Conservation (phyloP, 345 rosid genomes). For the Litchi chinensis region DNA sequence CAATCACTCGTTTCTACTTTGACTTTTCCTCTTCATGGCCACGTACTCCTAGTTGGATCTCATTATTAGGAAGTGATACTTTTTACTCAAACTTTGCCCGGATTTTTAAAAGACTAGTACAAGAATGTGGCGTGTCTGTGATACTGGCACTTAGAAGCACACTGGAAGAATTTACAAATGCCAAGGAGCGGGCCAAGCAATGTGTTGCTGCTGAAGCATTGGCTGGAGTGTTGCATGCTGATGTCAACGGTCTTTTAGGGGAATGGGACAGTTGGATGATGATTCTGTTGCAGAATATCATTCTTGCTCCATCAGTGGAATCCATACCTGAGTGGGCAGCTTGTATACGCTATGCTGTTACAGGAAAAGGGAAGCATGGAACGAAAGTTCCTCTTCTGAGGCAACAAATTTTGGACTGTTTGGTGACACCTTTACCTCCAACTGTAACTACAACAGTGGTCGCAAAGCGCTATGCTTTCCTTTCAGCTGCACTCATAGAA, state of each 20-base stretch:
- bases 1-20: slow-evolving; percentile 91
- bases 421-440: slow-evolving; percentile 78
- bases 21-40: slow-evolving; percentile 99
- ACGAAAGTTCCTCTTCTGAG: slow-evolving; percentile 77
- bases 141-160: slow-evolving; percentile 66
- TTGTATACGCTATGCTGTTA: slow-evolving; percentile 97
- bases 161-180: slow-evolving; percentile 78
- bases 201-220: slow-evolving; percentile 99
- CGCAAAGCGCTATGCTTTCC: slow-evolving; percentile 95
- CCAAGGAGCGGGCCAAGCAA: slow-evolving; percentile 96
- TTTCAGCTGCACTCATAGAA: slow-evolving; percentile 90
- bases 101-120: slow-evolving; percentile 88
- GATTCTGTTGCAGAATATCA: slow-evolving; percentile 75
- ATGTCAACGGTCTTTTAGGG: slow-evolving; percentile 73
- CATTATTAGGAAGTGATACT: slow-evolving; percentile 86
- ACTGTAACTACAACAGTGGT: slow-evolving; percentile 80
- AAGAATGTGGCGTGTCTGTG: slow-evolving; percentile 94
- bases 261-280: slow-evolving; percentile 96
- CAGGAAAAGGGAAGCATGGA: slow-evolving; percentile 96
- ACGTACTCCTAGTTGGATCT: slow-evolving; percentile 97
- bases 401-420: slow-evolving; percentile 77
- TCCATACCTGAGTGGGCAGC: slow-evolving; percentile 98
- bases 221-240: slow-evolving; percentile 92
- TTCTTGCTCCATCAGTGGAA: slow-evolving; percentile 87
- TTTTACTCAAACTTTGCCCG: slow-evolving; percentile 93